These are phyloP conservation scores for Coemansia sp. DNA, from an alignment of 192 early-diverging fungal species.

Conservation along the genomic window DNA sequence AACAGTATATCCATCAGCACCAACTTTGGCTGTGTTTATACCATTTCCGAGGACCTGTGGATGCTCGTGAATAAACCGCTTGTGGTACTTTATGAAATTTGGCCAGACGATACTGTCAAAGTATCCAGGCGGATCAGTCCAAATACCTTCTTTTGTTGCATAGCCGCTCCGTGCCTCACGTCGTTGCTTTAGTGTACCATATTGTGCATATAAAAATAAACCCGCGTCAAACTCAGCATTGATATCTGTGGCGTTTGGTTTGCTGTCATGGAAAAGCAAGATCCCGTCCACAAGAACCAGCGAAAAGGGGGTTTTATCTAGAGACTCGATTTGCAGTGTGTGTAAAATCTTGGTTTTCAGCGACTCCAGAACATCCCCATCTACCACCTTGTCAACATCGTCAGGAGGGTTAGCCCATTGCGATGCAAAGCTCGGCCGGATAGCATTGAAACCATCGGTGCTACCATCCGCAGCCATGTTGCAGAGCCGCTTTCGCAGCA, in stretches of 20 bases:
- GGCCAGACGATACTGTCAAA: slow-evolving; percentile 79
- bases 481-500: slow-evolving; percentile 12
- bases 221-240: slow-evolving; percentile 24
- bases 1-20: background rate
- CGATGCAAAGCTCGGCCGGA: slow-evolving; percentile 27
- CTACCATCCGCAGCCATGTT: background rate
- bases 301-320: slow-evolving; percentile 25
- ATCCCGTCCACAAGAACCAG: slow-evolving; percentile 70
- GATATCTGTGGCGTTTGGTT: slow-evolving; percentile 51
- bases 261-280: slow-evolving; percentile 66
- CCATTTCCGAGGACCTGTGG: slow-evolving; percentile 13
- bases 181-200: slow-evolving; percentile 63
- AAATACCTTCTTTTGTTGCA: slow-evolving; percentile 74
- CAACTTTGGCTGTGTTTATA: too few species aligned
- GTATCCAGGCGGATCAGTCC: slow-evolving; percentile 75
- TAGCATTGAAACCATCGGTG: background rate
- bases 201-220: slow-evolving; percentile 58
- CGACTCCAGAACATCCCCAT: slow-evolving; percentile 8
- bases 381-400: slow-evolving; percentile 32
- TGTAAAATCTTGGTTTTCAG: slow-evolving; percentile 6
- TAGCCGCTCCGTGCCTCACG: slow-evolving; percentile 68
- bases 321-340: slow-evolving; percentile 9
- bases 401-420: slow-evolving; percentile 53
- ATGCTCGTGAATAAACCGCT: slow-evolving; percentile 14
- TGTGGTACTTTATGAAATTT: slow-evolving; percentile 58